Evolutionary conservation across 1,284 basidiomycete species (phyloP), one percentile per base, ranked within the genome.

Genomic region (Boletellus dicymbophilus): DNA sequence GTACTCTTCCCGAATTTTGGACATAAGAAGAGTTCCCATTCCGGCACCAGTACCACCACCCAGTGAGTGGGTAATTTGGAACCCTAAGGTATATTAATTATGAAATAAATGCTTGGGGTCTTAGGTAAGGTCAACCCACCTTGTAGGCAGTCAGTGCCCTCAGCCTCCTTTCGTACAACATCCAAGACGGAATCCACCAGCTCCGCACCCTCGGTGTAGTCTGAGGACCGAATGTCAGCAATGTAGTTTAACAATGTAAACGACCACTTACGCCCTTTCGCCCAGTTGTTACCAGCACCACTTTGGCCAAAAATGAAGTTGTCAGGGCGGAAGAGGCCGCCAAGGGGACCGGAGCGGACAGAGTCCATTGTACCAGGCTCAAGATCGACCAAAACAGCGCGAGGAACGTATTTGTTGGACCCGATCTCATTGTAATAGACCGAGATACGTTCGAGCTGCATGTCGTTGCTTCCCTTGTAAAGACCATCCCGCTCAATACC

Each of bases 291-390:
- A 62, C 94, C 93, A 58, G 95, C 95, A 73, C 95, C 91, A 66
- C 81, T 88, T 67, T 90, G 85, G 46, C 93, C 92, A 58, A 92
- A 88, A 59, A 97, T 88, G 67, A 94, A 96, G 73, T 95, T 97
- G 78, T 97, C 95, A 43, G 95, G 95, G 58, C 93, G 87, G 88
- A 95, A 98, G 56, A 98, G 86, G 54, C 75, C 72, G 62, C 92
- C 92, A 48, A 93, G 80, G 55, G 88, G 86, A 45, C 91, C 92
- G 57, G 88, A 86, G 70, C 91, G 87, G 63, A 95, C 86, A 58
- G 92, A 90, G 74, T 97, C 94, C 93, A 97, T 96, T 48, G 95
- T 97, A 67, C 95, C 95, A 38, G 95, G 95, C 78, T 97, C 95
- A 57, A 98, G 83, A 73, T 98, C 95, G 67, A 96, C 82, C 66